Base-by-base conservation (phyloP, 495 filamentous ascomycete species). In the Penicillium soppii region DNA sequence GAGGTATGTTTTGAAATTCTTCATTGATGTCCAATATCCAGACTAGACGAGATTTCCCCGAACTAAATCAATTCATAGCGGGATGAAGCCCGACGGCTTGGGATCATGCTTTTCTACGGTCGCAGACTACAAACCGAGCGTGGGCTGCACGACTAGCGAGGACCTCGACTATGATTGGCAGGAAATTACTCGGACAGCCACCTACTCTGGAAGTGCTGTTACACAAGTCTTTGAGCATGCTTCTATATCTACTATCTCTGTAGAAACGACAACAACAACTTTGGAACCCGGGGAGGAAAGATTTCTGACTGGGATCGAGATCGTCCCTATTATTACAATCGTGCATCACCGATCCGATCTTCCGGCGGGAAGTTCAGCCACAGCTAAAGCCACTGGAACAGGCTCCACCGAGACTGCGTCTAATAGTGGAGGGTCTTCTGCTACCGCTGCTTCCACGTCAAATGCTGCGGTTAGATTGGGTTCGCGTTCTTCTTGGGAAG, bases 281-380 rank as follows among this genome's bases (percentile, higher is more conserved):
- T 50, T 26, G 6, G 23, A 27, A n/a, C 8, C 16, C 21, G 7
- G 16, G 7, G 39, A 33, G 3, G 45, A 30, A 17, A 6, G 9
- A n/a, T 20, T 23, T 8, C 25, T 20, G 16, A 42, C 47, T 0
- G 15, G 23, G 9, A 30, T 50, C 12, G 29, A 22, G 21, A 12
- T n/a, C 42, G 36, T 26, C n/a, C 16, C 47, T 32, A 20, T 21
- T 15, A 20, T 50, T 22, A 50, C 47, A 13, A 22, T 50, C 6
- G 20, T 50, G 27, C 47, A 50, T 32, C 47, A 42, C 17, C 22
- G 30, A 17, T 50, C 47, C 20, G 47, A 50, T 35, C 22, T 50
- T 5, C 12, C n/a, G 23, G 43, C 27, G 13, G 29, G 23, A 20
- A 16, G 27, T 2, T 32, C 43, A 4, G 20, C 15, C 26, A 21